Evolutionary conservation across 352 stramenopile species (phyloP).

Genomic region (Phytophthora sp.): DNA sequence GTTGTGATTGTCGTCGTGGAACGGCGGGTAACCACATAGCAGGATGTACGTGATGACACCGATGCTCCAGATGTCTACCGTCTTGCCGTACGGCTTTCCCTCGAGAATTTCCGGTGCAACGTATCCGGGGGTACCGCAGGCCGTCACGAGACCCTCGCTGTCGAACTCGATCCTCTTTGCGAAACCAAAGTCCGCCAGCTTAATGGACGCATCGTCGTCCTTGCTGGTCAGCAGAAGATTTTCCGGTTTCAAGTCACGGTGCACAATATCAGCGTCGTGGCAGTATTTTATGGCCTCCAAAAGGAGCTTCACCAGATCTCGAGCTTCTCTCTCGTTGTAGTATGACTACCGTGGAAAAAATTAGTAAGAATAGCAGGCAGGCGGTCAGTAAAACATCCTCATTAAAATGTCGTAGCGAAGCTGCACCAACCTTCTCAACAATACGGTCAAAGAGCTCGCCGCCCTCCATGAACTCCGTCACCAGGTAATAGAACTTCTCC

Average conservation of each 20-base stretch:
- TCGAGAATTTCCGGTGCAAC: conserved; percentile 86
- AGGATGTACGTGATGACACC: conserved; percentile 91
- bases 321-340: conserved; percentile 90
- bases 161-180: conserved; percentile 86
- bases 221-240: conserved; percentile 84
- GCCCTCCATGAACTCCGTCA: conserved; percentile 97
- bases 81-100: conserved; percentile 78
- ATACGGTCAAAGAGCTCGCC: conserved; percentile 90
- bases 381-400: conserved; percentile 12
- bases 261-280: conserved; percentile 84
- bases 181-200: conserved; percentile 88
- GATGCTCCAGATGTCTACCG: conserved; percentile 91
- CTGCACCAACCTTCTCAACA: conserved; percentile 73
- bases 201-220: conserved; percentile 86
- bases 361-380: background rate
- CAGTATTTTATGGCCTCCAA: conserved; percentile 91
- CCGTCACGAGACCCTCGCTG: conserved; percentile 70
- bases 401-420: background rate
- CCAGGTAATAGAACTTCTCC: conserved; percentile 96
- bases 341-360: conserved; percentile 77
- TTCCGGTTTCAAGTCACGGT: conserved; percentile 87
- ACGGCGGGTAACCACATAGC: conserved; percentile 86
- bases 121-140: conserved; percentile 85
- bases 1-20: conserved; percentile 94
- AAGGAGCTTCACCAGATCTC: conserved; percentile 85